phyloP scores from a whole-genome alignment of 495 filamentous ascomycete genomes.

The Talaromyces ruber region DNA sequence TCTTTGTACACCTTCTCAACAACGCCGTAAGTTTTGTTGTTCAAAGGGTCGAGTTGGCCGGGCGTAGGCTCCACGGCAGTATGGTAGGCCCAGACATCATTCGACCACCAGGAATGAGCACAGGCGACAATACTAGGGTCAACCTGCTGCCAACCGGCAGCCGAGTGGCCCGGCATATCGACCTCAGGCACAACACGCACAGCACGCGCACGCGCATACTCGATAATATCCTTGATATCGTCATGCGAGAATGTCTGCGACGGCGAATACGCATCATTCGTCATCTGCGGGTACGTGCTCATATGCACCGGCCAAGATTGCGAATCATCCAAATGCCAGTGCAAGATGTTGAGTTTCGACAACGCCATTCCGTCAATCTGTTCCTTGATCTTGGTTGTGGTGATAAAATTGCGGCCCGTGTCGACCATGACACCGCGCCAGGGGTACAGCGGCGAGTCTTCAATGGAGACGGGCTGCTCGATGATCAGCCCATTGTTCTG shows the following conservation, averaged over 20 bases:
- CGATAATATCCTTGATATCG: conserved; percentile 33
- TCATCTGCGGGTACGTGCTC: conserved; percentile 41
- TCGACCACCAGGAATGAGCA: conserved; percentile 47
- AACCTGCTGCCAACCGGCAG: conserved; percentile 46
- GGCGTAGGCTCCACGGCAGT: conserved; percentile 49
- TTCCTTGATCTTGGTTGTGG: conserved; percentile 37
- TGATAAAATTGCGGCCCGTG: conserved; percentile 42
- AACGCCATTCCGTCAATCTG: conserved; percentile 44
- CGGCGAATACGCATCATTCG: conserved; percentile 43
- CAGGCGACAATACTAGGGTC: conserved; percentile 44
- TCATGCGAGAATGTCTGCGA: conserved; percentile 31
- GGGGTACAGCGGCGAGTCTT: conserved; percentile 39
- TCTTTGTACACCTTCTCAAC: conserved; percentile 45
- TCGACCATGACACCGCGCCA: conserved; percentile 45
- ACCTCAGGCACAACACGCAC: conserved; percentile 43
- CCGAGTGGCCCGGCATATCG: conserved; percentile 44
- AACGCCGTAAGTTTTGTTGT: conserved; percentile 44
- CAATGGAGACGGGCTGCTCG: conserved; percentile 40
- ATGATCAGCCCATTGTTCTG: conserved; percentile 36
- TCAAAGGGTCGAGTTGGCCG: conserved; percentile 48
- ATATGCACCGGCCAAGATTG: conserved; percentile 47
- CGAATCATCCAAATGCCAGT: conserved; percentile 43
- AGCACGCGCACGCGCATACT: conserved; percentile 37
- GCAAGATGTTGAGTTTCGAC: conserved; percentile 44
- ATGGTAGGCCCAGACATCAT: conserved; percentile 41